Evolutionary conservation across 306 rosid genomes (phyloP), one percentile per base, ranked within the genome.

Genomic region (Trifolium pratense): DNA sequence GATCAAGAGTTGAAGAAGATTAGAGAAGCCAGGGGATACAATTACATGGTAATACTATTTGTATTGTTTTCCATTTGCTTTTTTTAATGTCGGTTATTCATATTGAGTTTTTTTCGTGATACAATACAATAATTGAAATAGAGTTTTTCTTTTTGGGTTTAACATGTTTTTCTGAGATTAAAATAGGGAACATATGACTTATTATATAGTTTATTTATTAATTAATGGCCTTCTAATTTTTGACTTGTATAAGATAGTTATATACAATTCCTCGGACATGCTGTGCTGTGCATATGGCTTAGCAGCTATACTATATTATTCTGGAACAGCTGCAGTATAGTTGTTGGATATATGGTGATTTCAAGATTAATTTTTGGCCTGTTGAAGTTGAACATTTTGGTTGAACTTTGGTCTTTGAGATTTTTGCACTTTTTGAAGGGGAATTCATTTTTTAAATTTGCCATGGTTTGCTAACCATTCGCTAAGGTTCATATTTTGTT

Each of bases 21-120:
- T 64, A 88, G 97, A 80, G 87, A 93, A 71, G 53, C 80, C 69
- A 87, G 96, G 66, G 97, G 92, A 66, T 93, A 89, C 77, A 89
- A 81, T 76, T 93, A 91, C 89, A 81, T 84, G 96, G 98, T 93
- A 78, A 12, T 61, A 31, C 7, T 23, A 3, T 45, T 63, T n/a
- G 10, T 16, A 0, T 16, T 49, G 23, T 49, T 8, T 49, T 49
- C 14, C 16, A 45, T 6, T 52, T 48, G 14, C 6, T 70, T 11
- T 1, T 52, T 65, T 65, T 11, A n/a, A 20, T 31, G 64, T 32
- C 21, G 42, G 20, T 45, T 53, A 15, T 3, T 13, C 63, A 25
- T 49, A 11, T 12, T 57, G 17, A 5, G 66, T 53, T 10, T 20
- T 20, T 53, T 1, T 20, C 3, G 5, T 20, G 13, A 20, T 53